These are phyloP conservation scores for Scleroderma citrinum DNA, from an alignment of 768 basidiomycete species.

Conservation along the genomic window DNA sequence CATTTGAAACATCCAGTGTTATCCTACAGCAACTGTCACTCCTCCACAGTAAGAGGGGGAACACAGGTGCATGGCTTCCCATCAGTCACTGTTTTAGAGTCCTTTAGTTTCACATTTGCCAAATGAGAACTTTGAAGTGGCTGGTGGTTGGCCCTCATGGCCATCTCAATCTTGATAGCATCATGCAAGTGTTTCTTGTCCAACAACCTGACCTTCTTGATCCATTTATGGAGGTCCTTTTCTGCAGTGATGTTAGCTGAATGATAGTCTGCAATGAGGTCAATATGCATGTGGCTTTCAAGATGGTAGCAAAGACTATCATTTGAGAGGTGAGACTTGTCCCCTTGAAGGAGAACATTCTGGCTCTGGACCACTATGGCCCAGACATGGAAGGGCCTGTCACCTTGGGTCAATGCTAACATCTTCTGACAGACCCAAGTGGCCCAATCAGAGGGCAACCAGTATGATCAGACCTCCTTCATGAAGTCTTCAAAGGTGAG, in stretches of 20 bases:
- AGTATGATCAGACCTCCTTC: not conserved
- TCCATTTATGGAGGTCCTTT: not conserved
- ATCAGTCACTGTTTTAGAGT: not conserved
- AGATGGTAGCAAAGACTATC: not conserved
- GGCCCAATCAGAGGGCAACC: slow-evolving; percentile 4
- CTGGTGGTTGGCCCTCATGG: not conserved
- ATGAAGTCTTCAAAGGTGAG: slow-evolving; percentile 3
- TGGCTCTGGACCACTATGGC: not conserved
- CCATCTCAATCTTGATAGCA: not conserved
- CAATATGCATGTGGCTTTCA: not conserved
- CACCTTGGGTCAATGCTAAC: not conserved
- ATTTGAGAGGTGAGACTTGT: not conserved
- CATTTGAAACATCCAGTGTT: slow-evolving; percentile 25
- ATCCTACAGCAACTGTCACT: slow-evolving; percentile 9
- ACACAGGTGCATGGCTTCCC: not conserved
- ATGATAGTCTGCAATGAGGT: not conserved
- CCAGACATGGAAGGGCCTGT: not conserved
- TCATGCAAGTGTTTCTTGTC: slow-evolving; percentile 1
- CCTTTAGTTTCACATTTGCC: not conserved
- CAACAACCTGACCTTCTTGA: not conserved
- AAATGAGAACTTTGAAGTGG: not conserved
- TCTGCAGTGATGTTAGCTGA: not conserved
- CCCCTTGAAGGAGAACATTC: not conserved
- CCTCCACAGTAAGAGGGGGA: slow-evolving; percentile 2
- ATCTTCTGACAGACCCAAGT: not conserved